A percentile compares a stretch with the other conserved stretches of the same genome.
Evolutionary conservation across 2,329 filamentous ascomycete species (phyloP).

Genomic region (Xylaria sp.): DNA sequence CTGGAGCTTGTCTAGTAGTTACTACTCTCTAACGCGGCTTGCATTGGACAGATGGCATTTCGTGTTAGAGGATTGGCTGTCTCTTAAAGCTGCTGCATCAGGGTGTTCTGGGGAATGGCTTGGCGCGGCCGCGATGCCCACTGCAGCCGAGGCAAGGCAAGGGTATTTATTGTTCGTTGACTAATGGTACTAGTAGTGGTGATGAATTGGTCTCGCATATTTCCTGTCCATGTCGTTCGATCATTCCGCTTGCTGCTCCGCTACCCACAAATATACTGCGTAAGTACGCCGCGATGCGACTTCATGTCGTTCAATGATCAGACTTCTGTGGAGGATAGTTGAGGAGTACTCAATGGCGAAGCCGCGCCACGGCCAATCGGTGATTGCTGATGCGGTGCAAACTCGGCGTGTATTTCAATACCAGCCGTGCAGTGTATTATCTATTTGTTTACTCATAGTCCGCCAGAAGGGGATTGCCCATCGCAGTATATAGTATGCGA

Average conservation of each 20-base stretch:
- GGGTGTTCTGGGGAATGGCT: constrained; percentile 24
- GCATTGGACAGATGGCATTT: constrained; percentile 23
- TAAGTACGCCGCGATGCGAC: constrained; percentile 25
- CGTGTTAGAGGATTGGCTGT: constrained; percentile 27
- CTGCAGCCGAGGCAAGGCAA: neutral
- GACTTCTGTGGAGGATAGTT: constrained; percentile 1
- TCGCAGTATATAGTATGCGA: constrained; percentile 9
- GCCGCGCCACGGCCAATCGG: constrained; percentile 26
- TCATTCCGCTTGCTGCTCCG: constrained; percentile 3
- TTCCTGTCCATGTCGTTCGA: constrained; percentile 26
- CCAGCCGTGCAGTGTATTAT: neutral
- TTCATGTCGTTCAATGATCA: constrained; percentile 5
- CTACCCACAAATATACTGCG: constrained; percentile 5
- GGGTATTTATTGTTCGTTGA: neutral
- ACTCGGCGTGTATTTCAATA: constrained; percentile 20
- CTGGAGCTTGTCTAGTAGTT: constrained; percentile 3
- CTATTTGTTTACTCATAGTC: neutral
- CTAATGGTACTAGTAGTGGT: neutral
- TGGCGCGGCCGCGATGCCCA: constrained; percentile 28
- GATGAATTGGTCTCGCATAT: constrained; percentile 13
- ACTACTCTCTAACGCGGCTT: neutral
- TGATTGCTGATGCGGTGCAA: constrained; percentile 14
- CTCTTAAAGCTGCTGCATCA: constrained; percentile 13
- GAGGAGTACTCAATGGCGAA: constrained; percentile 10
- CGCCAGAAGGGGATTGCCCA: neutral